Evolutionary conservation across 257 asterid species (phyloP).

Genomic region (Scutellaria barbata): DNA sequence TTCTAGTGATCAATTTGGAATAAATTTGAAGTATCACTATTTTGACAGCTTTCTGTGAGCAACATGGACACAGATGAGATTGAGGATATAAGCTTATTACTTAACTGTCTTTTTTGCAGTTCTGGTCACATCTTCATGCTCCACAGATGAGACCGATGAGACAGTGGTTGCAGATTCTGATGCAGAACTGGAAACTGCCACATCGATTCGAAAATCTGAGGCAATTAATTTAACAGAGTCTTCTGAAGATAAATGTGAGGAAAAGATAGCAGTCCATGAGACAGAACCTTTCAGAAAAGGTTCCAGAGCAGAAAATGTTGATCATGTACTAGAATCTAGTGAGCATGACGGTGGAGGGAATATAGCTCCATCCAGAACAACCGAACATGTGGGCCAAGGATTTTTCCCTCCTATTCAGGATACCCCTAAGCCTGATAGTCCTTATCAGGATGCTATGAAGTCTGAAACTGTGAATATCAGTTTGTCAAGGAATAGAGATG

Average conservation of each 20-base stretch:
- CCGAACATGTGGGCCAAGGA: constrained; percentile 42
- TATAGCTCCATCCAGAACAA: constrained; percentile 32
- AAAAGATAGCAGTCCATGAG: constrained; percentile 36
- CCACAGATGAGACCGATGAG: constrained; percentile 95
- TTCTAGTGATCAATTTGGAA: too few relatives aligned
- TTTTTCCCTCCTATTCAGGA: constrained; percentile 43
- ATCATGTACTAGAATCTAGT: constrained; percentile 44
- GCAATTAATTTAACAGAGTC: constrained; percentile 47
- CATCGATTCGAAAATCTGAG: constrained; percentile 49
- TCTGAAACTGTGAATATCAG: constrained; percentile 30
- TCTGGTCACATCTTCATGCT: constrained; percentile 86
- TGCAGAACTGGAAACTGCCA: constrained; percentile 74
- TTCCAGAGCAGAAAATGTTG: constrained; percentile 37
- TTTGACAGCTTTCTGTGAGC: constrained; percentile 7
- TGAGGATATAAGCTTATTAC: constrained; percentile 3
- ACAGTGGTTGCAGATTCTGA: constrained; percentile 98
- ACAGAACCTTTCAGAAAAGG: constrained; percentile 42
- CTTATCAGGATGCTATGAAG: constrained; percentile 32
- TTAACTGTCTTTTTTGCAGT: constrained; percentile 52
- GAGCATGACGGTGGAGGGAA: constrained; percentile 47
- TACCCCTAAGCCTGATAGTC: constrained; percentile 35
- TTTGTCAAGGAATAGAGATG: constrained; percentile 44
- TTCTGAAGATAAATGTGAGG: constrained; percentile 52
- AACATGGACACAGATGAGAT: constrained; percentile 25
- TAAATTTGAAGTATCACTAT: neutral